Conservation (phyloP, 805 yeast species). For the Spathaspora girioi region DNA sequence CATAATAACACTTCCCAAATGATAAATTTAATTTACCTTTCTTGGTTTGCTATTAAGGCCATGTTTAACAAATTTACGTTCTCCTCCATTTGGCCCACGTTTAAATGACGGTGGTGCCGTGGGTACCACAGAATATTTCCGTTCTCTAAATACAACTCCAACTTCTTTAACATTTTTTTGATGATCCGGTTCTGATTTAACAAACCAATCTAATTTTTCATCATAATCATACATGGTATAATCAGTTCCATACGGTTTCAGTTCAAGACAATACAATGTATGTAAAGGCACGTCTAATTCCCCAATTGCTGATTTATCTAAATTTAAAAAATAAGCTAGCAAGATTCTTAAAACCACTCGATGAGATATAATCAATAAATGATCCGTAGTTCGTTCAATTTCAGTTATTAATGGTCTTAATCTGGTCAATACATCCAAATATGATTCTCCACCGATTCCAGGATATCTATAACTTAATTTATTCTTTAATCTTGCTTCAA, state of each 20-base stretch:
- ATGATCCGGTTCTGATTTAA: conserved; percentile 56
- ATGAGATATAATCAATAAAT: conserved; percentile 78
- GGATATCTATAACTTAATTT: conserved; percentile 89
- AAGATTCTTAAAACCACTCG: conserved; percentile 87
- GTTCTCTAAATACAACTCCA: conserved; percentile 64
- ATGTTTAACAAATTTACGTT: not conserved
- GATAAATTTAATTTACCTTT: not conserved
- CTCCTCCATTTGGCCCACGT: not conserved
- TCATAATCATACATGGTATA: conserved; percentile 88
- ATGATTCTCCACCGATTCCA: conserved; percentile 96
- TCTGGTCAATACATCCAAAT: conserved; percentile 87
- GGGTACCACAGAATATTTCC: conserved; percentile 72
- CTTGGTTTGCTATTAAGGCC: not conserved
- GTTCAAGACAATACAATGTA: conserved; percentile 84
- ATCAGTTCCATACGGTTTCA: conserved; percentile 93
- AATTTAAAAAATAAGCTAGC: conserved; percentile 83
- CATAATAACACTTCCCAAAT: not conserved
- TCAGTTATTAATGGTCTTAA: conserved; percentile 88
- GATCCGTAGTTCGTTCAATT: conserved; percentile 87
- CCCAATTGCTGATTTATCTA: conserved; percentile 75
- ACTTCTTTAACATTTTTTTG: conserved; percentile 63
- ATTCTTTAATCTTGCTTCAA: conserved; percentile 66
- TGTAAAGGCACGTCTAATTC: conserved; percentile 92
- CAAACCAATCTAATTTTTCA: conserved; percentile 74
- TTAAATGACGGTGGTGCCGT: conserved; percentile 55